Conservation (phyloP, 495 filamentous ascomycete genomes). For the Penicillium cataractarum region DNA sequence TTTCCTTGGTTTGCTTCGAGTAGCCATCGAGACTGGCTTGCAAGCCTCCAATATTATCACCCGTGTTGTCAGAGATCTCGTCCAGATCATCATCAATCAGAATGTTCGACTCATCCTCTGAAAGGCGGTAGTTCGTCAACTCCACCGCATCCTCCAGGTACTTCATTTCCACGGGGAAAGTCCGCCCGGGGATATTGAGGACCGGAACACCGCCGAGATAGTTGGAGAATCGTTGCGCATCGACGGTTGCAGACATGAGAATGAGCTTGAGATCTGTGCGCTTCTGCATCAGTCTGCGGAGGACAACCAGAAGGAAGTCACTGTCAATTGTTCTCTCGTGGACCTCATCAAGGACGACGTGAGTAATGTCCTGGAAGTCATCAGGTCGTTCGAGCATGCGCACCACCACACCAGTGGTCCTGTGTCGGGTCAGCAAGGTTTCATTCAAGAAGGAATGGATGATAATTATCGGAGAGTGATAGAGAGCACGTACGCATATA, state of each 20-base stretch:
- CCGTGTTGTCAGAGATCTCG: conserved; percentile 48
- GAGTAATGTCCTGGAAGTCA: conserved; percentile 83
- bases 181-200: conserved; percentile 86
- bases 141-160: conserved; percentile 93
- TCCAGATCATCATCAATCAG: conserved; percentile 52
- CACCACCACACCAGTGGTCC: conserved; percentile 84
- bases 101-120: conserved; percentile 48
- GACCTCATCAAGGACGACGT: conserved; percentile 92
- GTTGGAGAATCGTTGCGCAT: conserved; percentile 85
- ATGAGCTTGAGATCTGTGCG: conserved; percentile 80
- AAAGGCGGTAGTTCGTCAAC: conserved; percentile 68
- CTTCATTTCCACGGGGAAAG: conserved; percentile 85
- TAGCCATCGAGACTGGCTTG: conserved; percentile 65
- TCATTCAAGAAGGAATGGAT: neutral
- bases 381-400: conserved; percentile 91
- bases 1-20: conserved; percentile 70
- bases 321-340: conserved; percentile 95
- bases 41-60: conserved; percentile 42
- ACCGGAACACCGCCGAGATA: conserved; percentile 86
- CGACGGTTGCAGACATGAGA: conserved; percentile 95
- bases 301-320: conserved; percentile 88
- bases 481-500: conserved; percentile 67
- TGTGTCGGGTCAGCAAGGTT: conserved; percentile 17
- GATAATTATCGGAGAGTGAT: neutral
- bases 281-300: conserved; percentile 74